These are phyloP conservation scores for Pythium vanterpoolii DNA, from an alignment of 352 stramenopile genomes.

Conservation along the genomic window DNA sequence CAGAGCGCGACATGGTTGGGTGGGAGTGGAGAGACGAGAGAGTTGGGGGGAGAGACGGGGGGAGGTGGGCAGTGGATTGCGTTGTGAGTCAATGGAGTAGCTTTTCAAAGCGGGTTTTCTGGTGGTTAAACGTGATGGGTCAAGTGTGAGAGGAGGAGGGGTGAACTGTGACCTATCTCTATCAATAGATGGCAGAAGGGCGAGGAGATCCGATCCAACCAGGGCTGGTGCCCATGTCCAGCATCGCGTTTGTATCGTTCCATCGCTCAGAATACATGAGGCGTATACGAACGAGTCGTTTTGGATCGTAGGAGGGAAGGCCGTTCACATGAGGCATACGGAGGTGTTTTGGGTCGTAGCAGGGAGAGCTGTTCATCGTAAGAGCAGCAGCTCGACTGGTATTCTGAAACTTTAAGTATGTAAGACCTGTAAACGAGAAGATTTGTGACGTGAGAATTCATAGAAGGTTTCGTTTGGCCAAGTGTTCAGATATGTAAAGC, in stretches of 20 bases:
- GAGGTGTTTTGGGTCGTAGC: too few species aligned
- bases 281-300: not conserved
- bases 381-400: too few species aligned
- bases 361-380: too few species aligned
- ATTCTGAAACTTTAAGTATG: too few species aligned
- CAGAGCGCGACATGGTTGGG: slow-evolving; percentile 47
- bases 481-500: slow-evolving; percentile 13
- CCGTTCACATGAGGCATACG: too few species aligned
- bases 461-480: not conserved
- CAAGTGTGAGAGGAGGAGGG: not conserved
- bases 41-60: not conserved
- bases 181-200: slow-evolving; percentile 12
- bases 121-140: not conserved
- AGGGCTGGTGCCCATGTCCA: not conserved
- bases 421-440: too few species aligned
- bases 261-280: not conserved
- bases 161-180: not conserved
- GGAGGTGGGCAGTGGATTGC: slow-evolving; percentile 3
- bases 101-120: not conserved
- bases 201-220: slow-evolving; percentile 12
- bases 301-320: too few species aligned
- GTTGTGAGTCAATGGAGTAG: slow-evolving; percentile 4
- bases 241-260: not conserved
- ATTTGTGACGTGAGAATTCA: too few species aligned
- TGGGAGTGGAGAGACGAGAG: not conserved